These are phyloP conservation scores for Verticillium albo-atrum DNA, from an alignment of 2,329 filamentous ascomycete species.

Conservation along the genomic window DNA sequence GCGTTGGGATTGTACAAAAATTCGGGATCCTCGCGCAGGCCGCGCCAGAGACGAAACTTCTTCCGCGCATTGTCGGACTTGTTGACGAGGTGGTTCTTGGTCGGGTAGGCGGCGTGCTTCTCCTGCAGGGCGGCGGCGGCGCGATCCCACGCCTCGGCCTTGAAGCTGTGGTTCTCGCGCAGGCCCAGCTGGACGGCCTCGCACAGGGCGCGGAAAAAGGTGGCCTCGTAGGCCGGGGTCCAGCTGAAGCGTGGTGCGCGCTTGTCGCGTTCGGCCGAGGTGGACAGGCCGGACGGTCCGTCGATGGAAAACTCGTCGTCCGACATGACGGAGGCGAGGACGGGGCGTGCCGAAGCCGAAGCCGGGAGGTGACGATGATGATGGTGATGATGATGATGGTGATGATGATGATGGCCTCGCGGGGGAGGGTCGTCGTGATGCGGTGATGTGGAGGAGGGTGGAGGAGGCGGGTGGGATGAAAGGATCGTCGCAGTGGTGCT, in stretches of 20 bases:
- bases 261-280: constrained; percentile 14
- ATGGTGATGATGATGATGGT: too few relatives aligned
- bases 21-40: constrained; percentile 51
- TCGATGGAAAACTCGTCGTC: constrained; percentile 31
- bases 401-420: too few relatives aligned
- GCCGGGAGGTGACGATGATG: background rate
- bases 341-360: too few relatives aligned
- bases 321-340: constrained; percentile 29
- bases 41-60: constrained; percentile 58
- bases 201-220: constrained; percentile 57
- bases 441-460: constrained; percentile 10
- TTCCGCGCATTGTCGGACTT: constrained; percentile 61
- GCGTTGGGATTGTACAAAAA: constrained; percentile 49
- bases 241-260: constrained; percentile 54
- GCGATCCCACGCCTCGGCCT: constrained; percentile 56
- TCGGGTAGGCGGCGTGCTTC: constrained; percentile 51
- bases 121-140: constrained; percentile 50
- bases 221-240: constrained; percentile 54
- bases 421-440: too few relatives aligned
- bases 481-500: background rate
- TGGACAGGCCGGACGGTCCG: constrained; percentile 8
- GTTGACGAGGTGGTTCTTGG: constrained; percentile 59
- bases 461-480: background rate
- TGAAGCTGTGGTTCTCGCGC: constrained; percentile 56
- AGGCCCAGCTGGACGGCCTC: constrained; percentile 54